A percentile compares a stretch with the other conserved stretches of the same genome.
Evolutionary conservation across 2,329 filamentous ascomycete genomes (phyloP).

Genomic region (Fusarium kyushuense): DNA sequence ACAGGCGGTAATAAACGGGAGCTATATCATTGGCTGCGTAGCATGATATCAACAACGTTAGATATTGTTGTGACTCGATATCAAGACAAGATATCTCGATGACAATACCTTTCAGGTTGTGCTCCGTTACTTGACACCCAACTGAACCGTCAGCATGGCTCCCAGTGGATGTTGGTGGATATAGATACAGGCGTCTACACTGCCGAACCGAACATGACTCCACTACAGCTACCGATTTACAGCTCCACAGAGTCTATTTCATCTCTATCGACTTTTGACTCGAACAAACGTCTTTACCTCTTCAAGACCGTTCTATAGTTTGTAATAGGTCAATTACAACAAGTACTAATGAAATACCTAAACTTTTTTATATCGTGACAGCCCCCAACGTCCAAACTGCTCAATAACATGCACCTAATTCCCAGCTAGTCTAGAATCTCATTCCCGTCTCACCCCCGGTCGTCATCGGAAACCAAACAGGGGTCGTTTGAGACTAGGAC

Average conservation of each 20-base stretch:
- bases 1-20: conserved; percentile 20
- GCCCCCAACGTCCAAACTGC: neutral
- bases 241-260: conserved; percentile 2
- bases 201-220: conserved; percentile 19
- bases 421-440: conserved; percentile 1
- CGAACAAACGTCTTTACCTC: too few relatives aligned
- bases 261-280: neutral
- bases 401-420: neutral
- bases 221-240: neutral
- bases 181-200: conserved; percentile 34
- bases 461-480: conserved; percentile 35
- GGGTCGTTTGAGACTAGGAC: conserved; percentile 37
- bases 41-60: conserved; percentile 1
- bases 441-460: conserved; percentile 16
- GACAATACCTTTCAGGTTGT: neutral
- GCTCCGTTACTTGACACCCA: neutral
- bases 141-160: conserved; percentile 33
- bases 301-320: neutral
- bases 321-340: neutral
- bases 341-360: neutral
- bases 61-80: neutral
- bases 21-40: conserved; percentile 10
- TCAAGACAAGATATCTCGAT: neutral
- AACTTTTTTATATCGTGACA: neutral
- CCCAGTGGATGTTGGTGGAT: conserved; percentile 38